A percentile compares a stretch with the other conserved stretches of the same genome.
Conservation (phyloP, 441 rosid genomes). For the Gossypium schwendimanii region DNA sequence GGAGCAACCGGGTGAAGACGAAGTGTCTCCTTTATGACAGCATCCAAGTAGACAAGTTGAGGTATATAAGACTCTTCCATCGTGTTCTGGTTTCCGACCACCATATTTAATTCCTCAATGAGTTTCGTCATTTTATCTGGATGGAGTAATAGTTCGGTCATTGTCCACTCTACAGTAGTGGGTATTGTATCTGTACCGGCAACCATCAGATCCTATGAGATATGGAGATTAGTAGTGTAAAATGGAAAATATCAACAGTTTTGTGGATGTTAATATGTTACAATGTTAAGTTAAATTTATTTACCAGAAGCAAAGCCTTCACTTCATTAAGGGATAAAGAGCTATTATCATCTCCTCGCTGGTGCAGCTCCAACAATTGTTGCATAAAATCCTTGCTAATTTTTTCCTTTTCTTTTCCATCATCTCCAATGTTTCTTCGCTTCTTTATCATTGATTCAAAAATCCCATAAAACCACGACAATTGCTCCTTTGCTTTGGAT, state of each 20-base stretch:
- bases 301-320: conserved; percentile 17
- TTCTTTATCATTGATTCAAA: neutral
- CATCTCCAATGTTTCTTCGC: neutral
- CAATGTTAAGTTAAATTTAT: neutral
- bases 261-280: too few relatives aligned
- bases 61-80: neutral
- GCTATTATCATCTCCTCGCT: neutral
- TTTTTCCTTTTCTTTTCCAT: neutral
- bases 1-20: conserved; percentile 25
- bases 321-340: neutral
- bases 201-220: neutral
- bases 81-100: conserved; percentile 3
- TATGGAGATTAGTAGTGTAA: neutral
- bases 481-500: conserved; percentile 3
- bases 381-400: conserved; percentile 11
- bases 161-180: conserved; percentile 20
- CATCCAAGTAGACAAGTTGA: neutral
- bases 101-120: conserved; percentile 7
- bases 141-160: conserved; percentile 20
- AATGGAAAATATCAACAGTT: neutral
- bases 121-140: conserved; percentile 13
- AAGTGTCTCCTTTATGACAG: conserved; percentile 19
- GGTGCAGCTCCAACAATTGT: conserved; percentile 8
- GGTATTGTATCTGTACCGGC: conserved; percentile 18
- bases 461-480: conserved; percentile 1